phyloP scores from a whole-genome alignment of 179 eudicot species.

The Beta corolliflora region DNA sequence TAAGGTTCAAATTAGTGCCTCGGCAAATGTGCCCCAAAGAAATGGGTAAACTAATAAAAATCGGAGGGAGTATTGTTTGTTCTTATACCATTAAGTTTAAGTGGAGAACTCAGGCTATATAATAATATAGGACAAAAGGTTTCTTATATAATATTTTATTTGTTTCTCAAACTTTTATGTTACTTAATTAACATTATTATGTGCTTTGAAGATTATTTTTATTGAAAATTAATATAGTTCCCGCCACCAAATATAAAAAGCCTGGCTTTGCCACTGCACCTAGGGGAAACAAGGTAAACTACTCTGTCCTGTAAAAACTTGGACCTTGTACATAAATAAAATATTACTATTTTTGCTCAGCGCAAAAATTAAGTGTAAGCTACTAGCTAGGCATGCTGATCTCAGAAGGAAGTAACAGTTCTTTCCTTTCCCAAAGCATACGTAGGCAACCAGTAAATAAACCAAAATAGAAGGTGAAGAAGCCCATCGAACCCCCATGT shows the following conservation, averaged over 20 bases:
- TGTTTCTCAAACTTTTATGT: too few species aligned
- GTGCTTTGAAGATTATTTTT: too few species aligned
- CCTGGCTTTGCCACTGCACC: too few species aligned
- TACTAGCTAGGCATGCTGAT: background rate
- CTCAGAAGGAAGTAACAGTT: background rate
- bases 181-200: too few species aligned
- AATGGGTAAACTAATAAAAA: too few species aligned
- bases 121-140: too few species aligned
- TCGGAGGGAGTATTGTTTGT: too few species aligned
- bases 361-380: background rate
- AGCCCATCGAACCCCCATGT: background rate
- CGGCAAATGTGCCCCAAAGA: too few species aligned
- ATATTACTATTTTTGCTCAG: background rate
- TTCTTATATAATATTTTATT: too few species aligned
- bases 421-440: background rate
- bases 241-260: background rate
- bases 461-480: background rate
- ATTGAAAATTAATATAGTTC: background rate
- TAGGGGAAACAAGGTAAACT: background rate
- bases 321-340: background rate
- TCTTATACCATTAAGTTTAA: too few species aligned
- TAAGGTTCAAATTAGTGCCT: too few species aligned
- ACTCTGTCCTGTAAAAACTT: background rate
- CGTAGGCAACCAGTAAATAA: background rate
- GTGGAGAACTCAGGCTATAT: too few species aligned